phyloP scores from a whole-genome alignment of 805 yeast species.

The Candida ovalis region DNA sequence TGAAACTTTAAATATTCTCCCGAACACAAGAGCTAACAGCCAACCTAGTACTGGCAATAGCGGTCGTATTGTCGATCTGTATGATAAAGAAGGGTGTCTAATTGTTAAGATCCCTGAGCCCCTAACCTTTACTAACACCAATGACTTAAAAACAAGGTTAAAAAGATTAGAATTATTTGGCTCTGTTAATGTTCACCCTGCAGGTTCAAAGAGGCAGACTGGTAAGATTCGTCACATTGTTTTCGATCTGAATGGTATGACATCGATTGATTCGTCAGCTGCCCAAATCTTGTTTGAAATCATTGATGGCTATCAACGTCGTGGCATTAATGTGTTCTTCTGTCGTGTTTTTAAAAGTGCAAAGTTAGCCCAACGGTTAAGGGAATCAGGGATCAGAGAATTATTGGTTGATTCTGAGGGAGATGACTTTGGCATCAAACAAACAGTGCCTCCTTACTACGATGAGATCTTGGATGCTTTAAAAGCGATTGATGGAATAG shows the following conservation, averaged over 20 bases:
- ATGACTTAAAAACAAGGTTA: slow-evolving; percentile 65
- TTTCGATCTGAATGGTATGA: slow-evolving; percentile 80
- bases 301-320: slow-evolving; percentile 48
- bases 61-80: background rate
- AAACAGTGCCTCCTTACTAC: slow-evolving; percentile 38
- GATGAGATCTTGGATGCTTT: slow-evolving; percentile 57
- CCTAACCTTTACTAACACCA: slow-evolving; percentile 79
- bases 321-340: slow-evolving; percentile 56
- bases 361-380: slow-evolving; percentile 46
- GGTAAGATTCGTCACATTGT: slow-evolving; percentile 52
- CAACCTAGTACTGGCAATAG: background rate
- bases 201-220: slow-evolving; percentile 32
- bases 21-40: background rate
- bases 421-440: slow-evolving; percentile 28
- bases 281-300: slow-evolving; percentile 66
- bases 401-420: slow-evolving; percentile 27
- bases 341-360: slow-evolving; percentile 52
- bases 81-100: slow-evolving; percentile 63
- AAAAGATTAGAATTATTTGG: slow-evolving; percentile 74
- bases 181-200: slow-evolving; percentile 71
- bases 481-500: slow-evolving; percentile 37
- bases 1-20: background rate
- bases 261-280: slow-evolving; percentile 74
- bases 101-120: slow-evolving; percentile 86
- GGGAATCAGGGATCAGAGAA: slow-evolving; percentile 50